A percentile compares a stretch with the other conserved stretches of the same genome.
Conservation (phyloP, 495 filamentous ascomycete species). For the Talaromyces liani region DNA sequence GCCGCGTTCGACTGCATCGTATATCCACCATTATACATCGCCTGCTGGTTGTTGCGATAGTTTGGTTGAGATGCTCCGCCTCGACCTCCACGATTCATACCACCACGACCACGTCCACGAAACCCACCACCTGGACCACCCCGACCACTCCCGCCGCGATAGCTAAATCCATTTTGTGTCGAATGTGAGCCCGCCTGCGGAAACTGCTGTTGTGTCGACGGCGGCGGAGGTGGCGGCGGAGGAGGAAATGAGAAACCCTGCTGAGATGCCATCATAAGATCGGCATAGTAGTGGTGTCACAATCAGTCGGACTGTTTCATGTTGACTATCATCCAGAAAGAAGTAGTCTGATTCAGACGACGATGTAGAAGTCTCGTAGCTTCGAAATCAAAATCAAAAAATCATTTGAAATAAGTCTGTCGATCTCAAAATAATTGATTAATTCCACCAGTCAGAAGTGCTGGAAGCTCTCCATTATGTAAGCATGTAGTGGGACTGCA, state of each 20-base stretch:
- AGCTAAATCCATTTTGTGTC: constrained; percentile 16
- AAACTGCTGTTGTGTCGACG: constrained; percentile 19
- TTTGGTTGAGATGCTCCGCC: constrained; percentile 33
- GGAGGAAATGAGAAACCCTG: constrained; percentile 47
- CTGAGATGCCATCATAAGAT: constrained; percentile 30
- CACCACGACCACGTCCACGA: constrained; percentile 35
- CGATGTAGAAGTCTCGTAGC: background rate
- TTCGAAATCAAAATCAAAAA: background rate
- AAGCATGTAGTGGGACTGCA: background rate
- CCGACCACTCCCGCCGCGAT: constrained; percentile 25
- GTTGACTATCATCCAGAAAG: background rate
- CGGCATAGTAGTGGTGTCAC: background rate
- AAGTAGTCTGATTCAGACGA: background rate
- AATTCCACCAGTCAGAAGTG: background rate
- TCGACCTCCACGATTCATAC: constrained; percentile 45
- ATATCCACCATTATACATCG: background rate
- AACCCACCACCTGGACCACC: constrained; percentile 25
- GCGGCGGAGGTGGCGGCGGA: constrained; percentile 37
- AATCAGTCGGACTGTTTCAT: background rate
- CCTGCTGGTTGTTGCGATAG: background rate
- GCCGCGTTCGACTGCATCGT: background rate
- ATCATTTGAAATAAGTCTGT: background rate
- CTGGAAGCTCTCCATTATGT: background rate
- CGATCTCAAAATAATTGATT: background rate
- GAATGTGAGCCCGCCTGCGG: background rate